A percentile compares a stretch with the other conserved stretches of the same genome.
Conservation (phyloP, 371 early-diverging fungal species). For the Syncephalastrum sp. region DNA sequence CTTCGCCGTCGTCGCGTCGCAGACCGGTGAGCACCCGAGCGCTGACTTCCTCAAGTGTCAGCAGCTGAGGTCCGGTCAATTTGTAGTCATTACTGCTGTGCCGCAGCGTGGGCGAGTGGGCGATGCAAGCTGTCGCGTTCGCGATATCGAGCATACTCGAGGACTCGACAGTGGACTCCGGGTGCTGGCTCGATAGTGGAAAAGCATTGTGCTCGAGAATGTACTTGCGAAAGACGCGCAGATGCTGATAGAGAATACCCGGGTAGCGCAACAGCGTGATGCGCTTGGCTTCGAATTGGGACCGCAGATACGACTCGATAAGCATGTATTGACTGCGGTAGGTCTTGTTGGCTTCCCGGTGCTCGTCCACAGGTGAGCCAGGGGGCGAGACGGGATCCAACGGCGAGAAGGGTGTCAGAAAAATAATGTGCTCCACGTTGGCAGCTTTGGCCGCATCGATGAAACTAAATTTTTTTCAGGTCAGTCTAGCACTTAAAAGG, state of each 20-base stretch:
- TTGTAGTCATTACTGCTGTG: constrained; percentile 41
- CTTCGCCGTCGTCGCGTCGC: constrained; percentile 23
- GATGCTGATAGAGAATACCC: constrained; percentile 47
- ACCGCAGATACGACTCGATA: constrained; percentile 40
- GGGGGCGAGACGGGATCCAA: constrained; percentile 34
- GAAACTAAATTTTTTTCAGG: constrained; percentile 22
- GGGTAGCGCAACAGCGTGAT: constrained; percentile 50
- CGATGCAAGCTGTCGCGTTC: constrained; percentile 42
- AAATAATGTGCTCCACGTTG: constrained; percentile 44
- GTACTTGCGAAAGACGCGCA: constrained; percentile 46
- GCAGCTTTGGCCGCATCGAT: constrained; percentile 50
- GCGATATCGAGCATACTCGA: constrained; percentile 49
- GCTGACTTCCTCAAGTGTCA: constrained; percentile 47
- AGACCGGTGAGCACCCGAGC: constrained; percentile 39
- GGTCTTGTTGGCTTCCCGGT: constrained; percentile 12
- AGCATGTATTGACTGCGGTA: constrained; percentile 46
- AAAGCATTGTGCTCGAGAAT: constrained; percentile 48
- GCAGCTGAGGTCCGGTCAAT: constrained; percentile 40
- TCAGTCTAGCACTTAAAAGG: background rate
- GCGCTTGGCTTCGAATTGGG: constrained; percentile 29
- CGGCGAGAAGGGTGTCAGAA: constrained; percentile 45
- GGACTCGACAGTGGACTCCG: constrained; percentile 45
- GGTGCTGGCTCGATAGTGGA: constrained; percentile 37
- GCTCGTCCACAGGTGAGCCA: constrained; percentile 15
- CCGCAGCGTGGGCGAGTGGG: constrained; percentile 39